Evolutionary conservation across 148 eudicot genomes (phyloP).

Genomic region (Arctostaphylos glauca): DNA sequence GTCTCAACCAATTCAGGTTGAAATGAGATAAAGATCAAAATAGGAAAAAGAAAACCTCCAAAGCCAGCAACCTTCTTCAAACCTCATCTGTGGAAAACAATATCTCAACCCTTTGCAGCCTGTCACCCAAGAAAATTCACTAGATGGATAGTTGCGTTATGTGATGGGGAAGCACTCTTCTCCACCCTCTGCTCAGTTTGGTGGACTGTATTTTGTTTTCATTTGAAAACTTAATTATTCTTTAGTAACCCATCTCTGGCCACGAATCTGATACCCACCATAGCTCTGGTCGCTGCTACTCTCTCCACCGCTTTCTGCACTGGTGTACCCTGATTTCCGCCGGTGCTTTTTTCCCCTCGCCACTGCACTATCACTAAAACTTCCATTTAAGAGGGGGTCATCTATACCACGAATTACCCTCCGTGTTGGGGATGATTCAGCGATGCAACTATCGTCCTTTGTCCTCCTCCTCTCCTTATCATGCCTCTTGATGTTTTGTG

Average conservation of each 20-base stretch:
- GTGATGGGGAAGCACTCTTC: background rate
- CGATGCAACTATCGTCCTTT: slow-evolving; percentile 76
- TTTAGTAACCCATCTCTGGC: slow-evolving; percentile 86
- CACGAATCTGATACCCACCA: slow-evolving; percentile 65
- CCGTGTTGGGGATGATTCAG: slow-evolving; percentile 47
- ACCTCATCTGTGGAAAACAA: background rate
- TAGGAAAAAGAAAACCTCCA: background rate
- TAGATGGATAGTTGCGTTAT: background rate
- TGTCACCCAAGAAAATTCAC: background rate
- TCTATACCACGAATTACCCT: slow-evolving; percentile 85
- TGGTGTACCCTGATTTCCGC: slow-evolving; percentile 68
- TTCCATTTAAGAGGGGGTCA: slow-evolving; percentile 88
- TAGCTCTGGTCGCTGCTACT: slow-evolving; percentile 80
- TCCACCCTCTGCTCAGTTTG: background rate
- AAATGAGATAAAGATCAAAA: background rate
- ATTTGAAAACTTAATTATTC: slow-evolving; percentile 35
- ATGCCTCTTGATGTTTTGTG: slow-evolving; percentile 77
- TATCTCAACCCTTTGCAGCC: background rate
- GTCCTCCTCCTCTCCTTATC: slow-evolving; percentile 68
- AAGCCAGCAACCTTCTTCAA: background rate
- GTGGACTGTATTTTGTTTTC: background rate
- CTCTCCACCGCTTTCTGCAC: slow-evolving; percentile 98
- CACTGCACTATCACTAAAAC: slow-evolving; percentile 71
- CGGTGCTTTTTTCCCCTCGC: slow-evolving; percentile 62
- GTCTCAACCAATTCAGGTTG: background rate